Base-by-base conservation (phyloP, 78 protist species). In the Speleostelium caveatum region DNA sequence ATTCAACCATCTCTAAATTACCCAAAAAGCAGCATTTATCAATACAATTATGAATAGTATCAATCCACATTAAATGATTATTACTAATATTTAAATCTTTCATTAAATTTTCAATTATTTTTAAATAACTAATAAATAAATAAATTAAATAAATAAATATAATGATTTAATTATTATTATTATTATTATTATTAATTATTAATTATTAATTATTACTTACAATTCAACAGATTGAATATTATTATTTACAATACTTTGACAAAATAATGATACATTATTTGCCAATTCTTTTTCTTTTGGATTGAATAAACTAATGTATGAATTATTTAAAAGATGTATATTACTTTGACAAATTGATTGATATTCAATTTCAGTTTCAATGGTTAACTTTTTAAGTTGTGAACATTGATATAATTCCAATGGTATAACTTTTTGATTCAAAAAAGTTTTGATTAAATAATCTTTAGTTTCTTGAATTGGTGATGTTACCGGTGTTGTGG, bases 231-330 rank as follows among this genome's bases (percentile, higher is more conserved):
- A 21, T 36, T n/a, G 3, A 42, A 69, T 39, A 60, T 83, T 42
- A 69, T 59, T 69, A 35, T 21, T 24, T 42, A 60, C 66, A 45
- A 69, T 62, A 69, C 24, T 39, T 69, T 62, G 63, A 41, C 77
- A 67, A 30, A 83, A 39, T 42, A 42, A 10, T 38, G 33, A 56
- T 41, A 83, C 72, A 19, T 55, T 55, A 6, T 83, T 59, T 39
- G 91, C 67, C 59, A 83, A 42, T 42, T 83, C 79, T 60, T 83
- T 83, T 69, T 83, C 75, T 69, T 83, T 67, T 4, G 38, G 30
- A 69, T 78, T 10, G 2, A 83, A 69, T 60, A 83, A 41, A 69
- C 59, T 53, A 83, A 58, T 51, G 32, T 59, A 71, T 22, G 71
- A 49, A 42, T 83, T 67, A 60, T 69, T 83, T 42, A 83, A 33